Conservation (phyloP, 73 alveolate species). For the Blepharisma japonicum region DNA sequence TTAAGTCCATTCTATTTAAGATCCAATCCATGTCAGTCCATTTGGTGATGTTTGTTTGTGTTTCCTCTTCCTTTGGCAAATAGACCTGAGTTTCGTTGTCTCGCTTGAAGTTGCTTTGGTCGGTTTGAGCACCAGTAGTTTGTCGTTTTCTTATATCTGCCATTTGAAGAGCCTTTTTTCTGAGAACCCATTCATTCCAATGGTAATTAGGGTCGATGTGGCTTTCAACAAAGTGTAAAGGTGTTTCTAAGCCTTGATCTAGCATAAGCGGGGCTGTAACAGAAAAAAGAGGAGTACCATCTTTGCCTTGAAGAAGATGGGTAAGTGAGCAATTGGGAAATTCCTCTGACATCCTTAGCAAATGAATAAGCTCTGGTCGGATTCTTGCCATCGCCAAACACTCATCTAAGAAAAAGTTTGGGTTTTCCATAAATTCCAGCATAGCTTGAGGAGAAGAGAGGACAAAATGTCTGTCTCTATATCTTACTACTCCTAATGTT, state of each 20-base stretch:
- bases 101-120: conserved; percentile 94
- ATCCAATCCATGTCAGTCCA: conserved; percentile 66
- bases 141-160: conserved; percentile 95
- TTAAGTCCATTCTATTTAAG: conserved; percentile 45
- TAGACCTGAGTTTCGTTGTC: conserved; percentile 96
- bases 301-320: conserved; percentile 66
- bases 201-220: conserved; percentile 94
- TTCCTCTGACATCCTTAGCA: conserved; percentile 66
- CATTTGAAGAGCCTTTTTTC: conserved; percentile 93
- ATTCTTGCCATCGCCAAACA: conserved; percentile 50
- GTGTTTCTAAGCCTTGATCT: conserved; percentile 78
- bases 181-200: conserved; percentile 99
- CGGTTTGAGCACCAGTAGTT: conserved; percentile 92
- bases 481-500: conserved; percentile 81
- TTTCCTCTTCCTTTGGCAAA: conserved; percentile 81
- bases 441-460: conserved; percentile 35
- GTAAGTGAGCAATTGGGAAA: conserved; percentile 65
- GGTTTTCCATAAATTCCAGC: conserved; percentile 41
- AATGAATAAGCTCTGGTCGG: conserved; percentile 73
- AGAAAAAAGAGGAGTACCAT: conserved; percentile 77
- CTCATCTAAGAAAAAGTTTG: conserved; percentile 55
- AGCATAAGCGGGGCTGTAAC: conserved; percentile 81
- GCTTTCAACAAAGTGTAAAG: conserved; percentile 86
- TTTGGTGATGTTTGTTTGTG: conserved; percentile 82
- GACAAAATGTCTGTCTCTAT: conserved; percentile 43